Percentiles rank a stretch among this genome's conserved stretches.
Conservation (phyloP, 1,284 basidiomycete species). For the Singerocomus inundabilis region DNA sequence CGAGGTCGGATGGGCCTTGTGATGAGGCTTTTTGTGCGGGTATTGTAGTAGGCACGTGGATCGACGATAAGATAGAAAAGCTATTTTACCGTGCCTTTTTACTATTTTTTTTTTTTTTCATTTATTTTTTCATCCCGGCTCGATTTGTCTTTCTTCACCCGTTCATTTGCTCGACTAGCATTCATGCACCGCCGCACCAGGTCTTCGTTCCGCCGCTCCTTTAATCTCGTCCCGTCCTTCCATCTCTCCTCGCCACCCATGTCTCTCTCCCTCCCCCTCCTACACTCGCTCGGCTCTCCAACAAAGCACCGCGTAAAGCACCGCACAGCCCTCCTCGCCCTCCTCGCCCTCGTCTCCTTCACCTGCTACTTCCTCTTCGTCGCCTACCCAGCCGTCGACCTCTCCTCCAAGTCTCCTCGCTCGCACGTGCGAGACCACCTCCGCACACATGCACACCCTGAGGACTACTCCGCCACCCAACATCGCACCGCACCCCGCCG, state of each 20-base stretch:
- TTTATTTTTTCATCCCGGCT: no score
- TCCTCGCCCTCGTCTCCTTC: slow-evolving; percentile 48
- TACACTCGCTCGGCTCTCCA: slow-evolving; percentile 26
- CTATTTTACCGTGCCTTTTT: no score
- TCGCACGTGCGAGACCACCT: slow-evolving; percentile 28
- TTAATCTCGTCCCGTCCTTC: slow-evolving; percentile 5
- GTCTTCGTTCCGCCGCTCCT: slow-evolving; percentile 19
- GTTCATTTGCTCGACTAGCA: no score
- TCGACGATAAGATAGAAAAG: no score
- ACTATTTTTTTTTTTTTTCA: no score
- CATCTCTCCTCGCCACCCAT: background rate
- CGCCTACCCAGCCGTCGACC: slow-evolving; percentile 41
- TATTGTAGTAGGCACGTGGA: no score
- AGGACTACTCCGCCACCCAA: slow-evolving; percentile 1
- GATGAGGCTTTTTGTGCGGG: no score
- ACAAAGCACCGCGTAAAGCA: slow-evolving; percentile 35
- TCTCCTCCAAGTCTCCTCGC: slow-evolving; percentile 40
- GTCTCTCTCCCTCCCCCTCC: slow-evolving; percentile 23
- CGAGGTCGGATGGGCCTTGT: no score
- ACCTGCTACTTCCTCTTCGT: slow-evolving; percentile 54
- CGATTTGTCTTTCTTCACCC: slow-evolving; percentile 2
- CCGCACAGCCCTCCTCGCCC: slow-evolving; percentile 51
- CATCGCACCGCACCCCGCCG: slow-evolving; percentile 25
- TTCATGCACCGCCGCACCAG: slow-evolving; percentile 32
- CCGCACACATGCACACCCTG: no score